Percentiles rank a stretch among this genome's conserved stretches.
These are phyloP conservation scores for Aspergillus kassunensis DNA, from an alignment of 495 filamentous ascomycete genomes.

Conservation along the genomic window DNA sequence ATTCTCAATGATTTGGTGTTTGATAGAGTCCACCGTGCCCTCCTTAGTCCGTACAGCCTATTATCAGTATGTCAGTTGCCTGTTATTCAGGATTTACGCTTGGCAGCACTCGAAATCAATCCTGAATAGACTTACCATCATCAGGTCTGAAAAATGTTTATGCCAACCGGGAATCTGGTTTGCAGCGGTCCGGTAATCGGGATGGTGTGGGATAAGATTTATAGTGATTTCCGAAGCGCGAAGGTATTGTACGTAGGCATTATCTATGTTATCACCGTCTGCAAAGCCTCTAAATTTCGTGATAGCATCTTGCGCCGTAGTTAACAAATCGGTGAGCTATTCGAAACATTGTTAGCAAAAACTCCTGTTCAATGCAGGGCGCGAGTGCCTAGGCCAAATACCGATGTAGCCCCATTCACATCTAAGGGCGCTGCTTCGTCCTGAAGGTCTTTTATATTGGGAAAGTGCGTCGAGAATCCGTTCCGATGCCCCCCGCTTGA, in stretches of 20 bases:
- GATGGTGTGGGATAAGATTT: conserved; percentile 68
- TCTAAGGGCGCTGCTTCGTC: conserved; percentile 41
- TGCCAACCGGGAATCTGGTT: conserved; percentile 35
- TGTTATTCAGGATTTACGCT: no score
- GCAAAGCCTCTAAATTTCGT: conserved; percentile 29
- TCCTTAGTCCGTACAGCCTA: conserved; percentile 46
- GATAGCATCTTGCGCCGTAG: conserved; percentile 35
- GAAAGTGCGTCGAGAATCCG: conserved; percentile 41
- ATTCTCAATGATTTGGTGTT: conserved; percentile 42
- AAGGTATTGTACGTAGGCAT: conserved; percentile 73
- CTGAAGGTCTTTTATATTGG: conserved; percentile 73
- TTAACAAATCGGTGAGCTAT: conserved; percentile 35
- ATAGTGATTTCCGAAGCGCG: conserved; percentile 72
- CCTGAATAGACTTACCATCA: conserved; percentile 35
- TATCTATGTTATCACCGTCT: conserved; percentile 54
- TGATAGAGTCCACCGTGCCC: conserved; percentile 43
- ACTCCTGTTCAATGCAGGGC: background rate
- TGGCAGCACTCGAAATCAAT: no score
- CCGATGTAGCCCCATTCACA: conserved; percentile 40
- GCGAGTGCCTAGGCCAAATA: conserved; percentile 21
- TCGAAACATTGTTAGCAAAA: background rate
- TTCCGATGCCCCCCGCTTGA: conserved; percentile 28
- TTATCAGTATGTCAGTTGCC: conserved; percentile 6
- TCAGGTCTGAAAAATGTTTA: conserved; percentile 39
- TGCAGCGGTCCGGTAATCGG: conserved; percentile 50